phyloP scores from a whole-genome alignment of 495 filamentous ascomycete genomes.

The Lophiostoma macrostomum region DNA sequence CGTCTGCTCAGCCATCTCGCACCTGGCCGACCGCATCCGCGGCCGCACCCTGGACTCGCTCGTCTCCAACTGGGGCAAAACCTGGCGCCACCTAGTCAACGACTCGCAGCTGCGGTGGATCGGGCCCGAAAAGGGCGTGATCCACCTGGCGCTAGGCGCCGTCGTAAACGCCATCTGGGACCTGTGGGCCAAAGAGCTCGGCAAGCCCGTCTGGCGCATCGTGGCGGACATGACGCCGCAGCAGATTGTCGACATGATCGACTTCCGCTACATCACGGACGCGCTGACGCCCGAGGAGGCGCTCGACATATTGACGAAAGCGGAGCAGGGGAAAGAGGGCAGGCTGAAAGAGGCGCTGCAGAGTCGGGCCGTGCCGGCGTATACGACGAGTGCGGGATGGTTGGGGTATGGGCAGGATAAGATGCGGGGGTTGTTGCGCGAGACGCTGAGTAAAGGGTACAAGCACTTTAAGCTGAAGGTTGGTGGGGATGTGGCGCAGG shows the following conservation, averaged over 20 bases:
- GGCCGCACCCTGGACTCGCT: conserved; percentile 71
- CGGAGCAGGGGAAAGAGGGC: conserved; percentile 60
- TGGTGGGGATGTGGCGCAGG: conserved; percentile 66
- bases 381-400: conserved; percentile 91
- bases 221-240: conserved; percentile 86
- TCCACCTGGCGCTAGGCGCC: conserved; percentile 85
- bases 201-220: conserved; percentile 87
- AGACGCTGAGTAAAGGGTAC: conserved; percentile 74
- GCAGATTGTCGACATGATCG: conserved; percentile 81
- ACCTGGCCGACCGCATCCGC: conserved; percentile 69
- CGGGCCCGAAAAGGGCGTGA: conserved; percentile 92
- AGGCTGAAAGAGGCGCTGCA: conserved; percentile 67
- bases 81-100: conserved; percentile 86
- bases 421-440: conserved; percentile 66
- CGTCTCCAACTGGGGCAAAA: conserved; percentile 78
- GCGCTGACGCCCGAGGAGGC: conserved; percentile 88
- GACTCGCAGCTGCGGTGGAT: conserved; percentile 94
- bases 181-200: conserved; percentile 82
- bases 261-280: conserved; percentile 92
- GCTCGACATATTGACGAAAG: conserved; percentile 60
- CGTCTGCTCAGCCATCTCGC: conserved; percentile 78
- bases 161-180: conserved; percentile 95
- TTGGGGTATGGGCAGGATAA: conserved; percentile 88
- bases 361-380: conserved; percentile 76
- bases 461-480: conserved; percentile 92